phyloP scores from a whole-genome alignment of 306 rosid genomes.

The Psophocarpus tetragonolobus region DNA sequence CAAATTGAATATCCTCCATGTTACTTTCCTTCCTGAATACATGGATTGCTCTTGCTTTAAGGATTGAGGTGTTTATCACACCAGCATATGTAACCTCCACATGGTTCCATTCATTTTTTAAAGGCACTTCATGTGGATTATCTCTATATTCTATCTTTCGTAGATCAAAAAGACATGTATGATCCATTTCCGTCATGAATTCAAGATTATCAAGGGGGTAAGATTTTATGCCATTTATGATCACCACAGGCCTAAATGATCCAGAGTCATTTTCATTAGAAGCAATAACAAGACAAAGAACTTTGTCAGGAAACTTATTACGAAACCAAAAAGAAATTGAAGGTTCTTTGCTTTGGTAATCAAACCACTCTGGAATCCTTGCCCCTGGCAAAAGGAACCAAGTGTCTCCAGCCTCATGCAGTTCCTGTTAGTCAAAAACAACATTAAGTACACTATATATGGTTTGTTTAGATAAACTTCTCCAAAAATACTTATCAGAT shows the following conservation, averaged over 20 bases:
- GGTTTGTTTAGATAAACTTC: too few species aligned
- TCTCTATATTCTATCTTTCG: fast-evolving
- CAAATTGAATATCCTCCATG: neutral
- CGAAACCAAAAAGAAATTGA: slow-evolving; percentile 20
- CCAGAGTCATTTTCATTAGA: too few species aligned
- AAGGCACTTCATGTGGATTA: neutral
- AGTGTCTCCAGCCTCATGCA: neutral
- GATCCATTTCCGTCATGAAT: neutral
- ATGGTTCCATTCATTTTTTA: neutral
- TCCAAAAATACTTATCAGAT: too few species aligned
- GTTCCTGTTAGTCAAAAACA: slow-evolving; percentile 2
- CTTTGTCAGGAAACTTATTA: neutral
- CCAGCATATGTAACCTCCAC: neutral
- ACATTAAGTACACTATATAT: neutral
- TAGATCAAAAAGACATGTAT: neutral
- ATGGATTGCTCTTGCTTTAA: neutral
- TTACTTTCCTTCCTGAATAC: neutral
- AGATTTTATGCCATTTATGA: neutral
- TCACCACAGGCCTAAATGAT: neutral
- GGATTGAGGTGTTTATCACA: neutral
- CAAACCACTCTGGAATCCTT: slow-evolving; percentile 22
- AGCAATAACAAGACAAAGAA: neutral
- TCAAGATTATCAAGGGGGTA: too few species aligned
- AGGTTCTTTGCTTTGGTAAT: neutral
- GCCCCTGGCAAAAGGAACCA: neutral